phyloP scores from a whole-genome alignment of 441 rosid species.

The Raphanus hybrid region DNA sequence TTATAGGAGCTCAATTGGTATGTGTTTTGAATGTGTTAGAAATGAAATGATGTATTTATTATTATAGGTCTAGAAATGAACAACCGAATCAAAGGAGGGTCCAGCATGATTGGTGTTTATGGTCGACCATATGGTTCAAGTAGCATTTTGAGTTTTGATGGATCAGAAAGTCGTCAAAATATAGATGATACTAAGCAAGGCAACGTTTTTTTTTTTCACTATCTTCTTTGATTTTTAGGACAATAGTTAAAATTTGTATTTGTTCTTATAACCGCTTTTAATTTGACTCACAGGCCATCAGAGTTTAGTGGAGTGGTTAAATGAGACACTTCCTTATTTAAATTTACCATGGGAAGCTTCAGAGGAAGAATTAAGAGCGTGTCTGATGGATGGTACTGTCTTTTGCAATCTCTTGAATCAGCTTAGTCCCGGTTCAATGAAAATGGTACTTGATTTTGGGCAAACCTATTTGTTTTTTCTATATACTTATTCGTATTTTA shows the following conservation, averaged over 20 bases:
- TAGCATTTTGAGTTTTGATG: conserved; percentile 40
- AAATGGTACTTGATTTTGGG: conserved; percentile 42
- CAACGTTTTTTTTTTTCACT: not conserved
- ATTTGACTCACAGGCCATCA: conserved; percentile 46
- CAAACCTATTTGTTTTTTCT: not conserved
- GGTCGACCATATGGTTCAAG: conserved; percentile 43
- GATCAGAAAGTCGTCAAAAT: conserved; percentile 44
- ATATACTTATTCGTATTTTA: too few species aligned
- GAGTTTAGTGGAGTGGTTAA: conserved; percentile 55
- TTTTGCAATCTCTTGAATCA: conserved; percentile 52
- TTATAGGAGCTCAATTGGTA: not conserved
- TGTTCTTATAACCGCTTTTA: not conserved
- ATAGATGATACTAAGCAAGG: conserved; percentile 42
- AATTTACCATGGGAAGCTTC: conserved; percentile 50
- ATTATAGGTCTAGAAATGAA: conserved; percentile 43
- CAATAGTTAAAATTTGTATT: not conserved
- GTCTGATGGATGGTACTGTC: conserved; percentile 52
- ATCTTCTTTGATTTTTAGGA: not conserved
- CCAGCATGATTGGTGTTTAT: conserved; percentile 43
- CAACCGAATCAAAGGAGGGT: conserved; percentile 35
- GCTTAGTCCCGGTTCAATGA: conserved; percentile 49
- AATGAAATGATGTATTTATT: conserved; percentile 6
- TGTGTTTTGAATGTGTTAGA: not conserved
- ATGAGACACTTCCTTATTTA: conserved; percentile 48
- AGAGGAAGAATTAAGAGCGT: conserved; percentile 50